Evolutionary conservation across 2,329 filamentous ascomycete species (phyloP).

Genomic region (Volutella citrinella): DNA sequence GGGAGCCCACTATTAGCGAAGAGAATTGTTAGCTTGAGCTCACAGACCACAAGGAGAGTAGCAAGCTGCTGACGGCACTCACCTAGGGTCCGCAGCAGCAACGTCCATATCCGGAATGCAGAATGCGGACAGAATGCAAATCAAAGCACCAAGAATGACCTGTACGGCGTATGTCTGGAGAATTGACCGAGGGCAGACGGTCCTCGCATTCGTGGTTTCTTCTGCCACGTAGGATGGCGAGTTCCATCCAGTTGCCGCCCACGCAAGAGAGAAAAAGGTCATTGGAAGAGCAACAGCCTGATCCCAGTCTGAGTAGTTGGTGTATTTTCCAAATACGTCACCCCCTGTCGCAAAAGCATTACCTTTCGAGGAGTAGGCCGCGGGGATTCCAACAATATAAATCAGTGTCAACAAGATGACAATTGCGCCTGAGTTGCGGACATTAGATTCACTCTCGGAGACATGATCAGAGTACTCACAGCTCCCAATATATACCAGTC

Average conservation of each 20-base stretch:
- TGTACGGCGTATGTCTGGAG: background rate
- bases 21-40: background rate
- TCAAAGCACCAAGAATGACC: background rate
- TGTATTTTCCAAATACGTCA: constrained; percentile 1
- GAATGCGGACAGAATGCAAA: constrained; percentile 1
- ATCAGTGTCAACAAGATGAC: too few relatives aligned
- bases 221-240: constrained; percentile 2
- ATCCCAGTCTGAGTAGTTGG: constrained; percentile 2
- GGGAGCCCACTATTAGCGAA: constrained; percentile 1
- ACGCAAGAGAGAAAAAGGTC: background rate
- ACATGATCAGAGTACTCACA: too few relatives aligned
- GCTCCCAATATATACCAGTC: background rate
- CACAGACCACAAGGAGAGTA: too few relatives aligned
- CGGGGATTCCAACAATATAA: constrained; percentile 2
- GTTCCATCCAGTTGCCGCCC: constrained; percentile 1
- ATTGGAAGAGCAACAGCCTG: constrained; percentile 2
- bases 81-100: constrained; percentile 1
- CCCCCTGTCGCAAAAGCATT: background rate
- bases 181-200: background rate
- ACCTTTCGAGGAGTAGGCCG: background rate
- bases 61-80: background rate
- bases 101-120: constrained; percentile 3
- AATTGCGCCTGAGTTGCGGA: too few relatives aligned
- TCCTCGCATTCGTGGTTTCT: constrained; percentile 2
- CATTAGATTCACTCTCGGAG: too few relatives aligned